Conservation (phyloP, 1,284 basidiomycete genomes). For the Peniophora sp. region DNA sequence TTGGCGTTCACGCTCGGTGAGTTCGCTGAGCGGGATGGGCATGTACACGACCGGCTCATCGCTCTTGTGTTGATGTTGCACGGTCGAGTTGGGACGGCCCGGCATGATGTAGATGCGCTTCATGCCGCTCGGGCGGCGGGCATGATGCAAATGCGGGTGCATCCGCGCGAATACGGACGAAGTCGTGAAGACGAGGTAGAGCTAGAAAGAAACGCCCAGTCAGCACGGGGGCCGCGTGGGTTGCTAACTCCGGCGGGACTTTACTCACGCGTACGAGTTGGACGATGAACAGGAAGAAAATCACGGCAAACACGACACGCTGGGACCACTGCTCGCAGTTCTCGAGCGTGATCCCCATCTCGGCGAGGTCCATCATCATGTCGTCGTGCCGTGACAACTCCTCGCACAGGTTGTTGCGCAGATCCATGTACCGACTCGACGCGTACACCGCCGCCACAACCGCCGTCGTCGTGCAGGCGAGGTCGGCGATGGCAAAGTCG, state of each 20-base stretch:
- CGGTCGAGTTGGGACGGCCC: slow-evolving; percentile 16
- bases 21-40: slow-evolving; percentile 49
- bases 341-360: slow-evolving; percentile 65
- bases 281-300: slow-evolving; percentile 51
- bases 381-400: slow-evolving; percentile 67
- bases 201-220: slow-evolving; percentile 26
- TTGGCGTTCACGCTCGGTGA: slow-evolving; percentile 43
- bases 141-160: slow-evolving; percentile 26
- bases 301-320: slow-evolving; percentile 47
- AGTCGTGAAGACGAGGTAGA: slow-evolving; percentile 66
- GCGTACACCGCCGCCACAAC: slow-evolving; percentile 49
- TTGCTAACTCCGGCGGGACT: slow-evolving; percentile 1
- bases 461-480: slow-evolving; percentile 53
- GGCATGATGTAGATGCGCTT: slow-evolving; percentile 55
- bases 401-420: slow-evolving; percentile 59
- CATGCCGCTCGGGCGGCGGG: slow-evolving; percentile 21
- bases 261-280: slow-evolving; percentile 55
- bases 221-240: slow-evolving; percentile 4
- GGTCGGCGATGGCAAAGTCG: slow-evolving; percentile 69
- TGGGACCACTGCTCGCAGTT: slow-evolving; percentile 76
- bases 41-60: slow-evolving; percentile 48
- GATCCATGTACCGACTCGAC: slow-evolving; percentile 42
- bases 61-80: slow-evolving; percentile 12
- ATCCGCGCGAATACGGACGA: slow-evolving; percentile 56
- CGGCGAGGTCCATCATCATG: slow-evolving; percentile 59